Conservation (phyloP, 768 basidiomycete species). For the Tricholoma furcatifolium region DNA sequence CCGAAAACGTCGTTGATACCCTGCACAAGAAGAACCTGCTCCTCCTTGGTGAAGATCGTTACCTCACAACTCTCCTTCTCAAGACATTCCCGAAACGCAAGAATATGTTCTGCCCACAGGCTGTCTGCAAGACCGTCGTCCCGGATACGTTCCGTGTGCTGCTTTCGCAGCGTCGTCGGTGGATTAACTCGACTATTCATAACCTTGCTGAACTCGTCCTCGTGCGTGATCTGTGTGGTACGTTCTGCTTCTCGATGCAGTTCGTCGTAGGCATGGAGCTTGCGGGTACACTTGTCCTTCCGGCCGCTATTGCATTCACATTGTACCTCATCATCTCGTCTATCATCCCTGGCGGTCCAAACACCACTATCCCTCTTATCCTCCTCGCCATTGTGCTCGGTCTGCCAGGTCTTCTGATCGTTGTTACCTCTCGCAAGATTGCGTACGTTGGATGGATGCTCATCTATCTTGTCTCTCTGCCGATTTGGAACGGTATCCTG, state of each 20-base stretch:
- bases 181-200: conserved; percentile 99
- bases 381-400: conserved; percentile 93
- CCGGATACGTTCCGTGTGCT: conserved; percentile 95
- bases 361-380: conserved; percentile 87
- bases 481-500: conserved; percentile 95
- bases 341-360: conserved; percentile 75
- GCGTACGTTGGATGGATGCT: conserved; percentile 98
- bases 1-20: conserved; percentile 98
- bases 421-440: conserved; percentile 92
- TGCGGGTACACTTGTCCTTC: conserved; percentile 92
- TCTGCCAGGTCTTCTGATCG: conserved; percentile 92
- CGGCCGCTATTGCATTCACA: conserved; percentile 97
- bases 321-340: conserved; percentile 88
- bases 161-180: conserved; percentile 94
- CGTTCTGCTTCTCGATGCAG: conserved; percentile 99
- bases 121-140: conserved; percentile 98
- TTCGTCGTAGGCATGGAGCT: conserved; percentile 99
- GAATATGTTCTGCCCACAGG: conserved; percentile 98
- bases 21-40: conserved; percentile 99
- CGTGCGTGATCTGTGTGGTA: conserved; percentile 97
- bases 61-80: conserved; percentile 94
- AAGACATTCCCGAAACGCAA: conserved; percentile 99
- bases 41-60: conserved; percentile 98
- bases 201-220: conserved; percentile 94
- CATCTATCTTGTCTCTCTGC: conserved; percentile 87